Evolutionary conservation across 805 yeast species (phyloP), one percentile per base, ranked within the genome.

Genomic region (Kluyveromyces dobzhanskii): DNA sequence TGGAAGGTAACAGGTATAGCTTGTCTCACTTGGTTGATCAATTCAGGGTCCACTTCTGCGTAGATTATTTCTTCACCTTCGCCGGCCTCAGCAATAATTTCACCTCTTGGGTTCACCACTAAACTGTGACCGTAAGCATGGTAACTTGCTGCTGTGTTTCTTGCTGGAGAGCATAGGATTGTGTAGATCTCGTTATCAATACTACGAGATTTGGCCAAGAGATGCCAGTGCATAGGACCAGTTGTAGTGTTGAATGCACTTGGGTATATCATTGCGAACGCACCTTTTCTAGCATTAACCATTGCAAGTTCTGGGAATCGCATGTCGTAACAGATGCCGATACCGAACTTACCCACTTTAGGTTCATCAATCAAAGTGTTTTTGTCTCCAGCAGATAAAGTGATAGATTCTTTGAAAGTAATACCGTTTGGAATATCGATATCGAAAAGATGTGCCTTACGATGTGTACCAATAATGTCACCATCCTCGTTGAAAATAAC

Each of bases 361-460:
- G 48, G 44, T 5, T 55, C 47, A 21, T 45, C 44, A 4, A 61
- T 36, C 5, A 86, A 81, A 1, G 98, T 86, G 30, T 94, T 81
- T 54, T 80, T 80, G 49, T 73, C 67, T 17, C 97, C 97, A 9
- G 86, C 85, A 8, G 81, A 71, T 44, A 92, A 67, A 3, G 85
- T 74, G 19, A 69, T 69, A 33, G 85, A 78, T 58, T 90, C 98
- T 56, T 81, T 77, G 67, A 90, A 90, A 10, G 87, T 75, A 56
- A 92, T 87, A 37, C 90, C 88, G 34, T 81, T 80, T 1, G 97
- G 96, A 39, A 90, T 86, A 47, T 86, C 92, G 41, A 90, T 85
- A 56, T 90, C 97, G 53, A 90, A 90, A 45, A 90, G 61, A 57
- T 90, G 98, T 3, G 78, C 88, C 55, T 90, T 90, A 49, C 97